Base-by-base conservation (phyloP, 805 yeast genomes). In the Wickerhamomyces tratensis region DNA sequence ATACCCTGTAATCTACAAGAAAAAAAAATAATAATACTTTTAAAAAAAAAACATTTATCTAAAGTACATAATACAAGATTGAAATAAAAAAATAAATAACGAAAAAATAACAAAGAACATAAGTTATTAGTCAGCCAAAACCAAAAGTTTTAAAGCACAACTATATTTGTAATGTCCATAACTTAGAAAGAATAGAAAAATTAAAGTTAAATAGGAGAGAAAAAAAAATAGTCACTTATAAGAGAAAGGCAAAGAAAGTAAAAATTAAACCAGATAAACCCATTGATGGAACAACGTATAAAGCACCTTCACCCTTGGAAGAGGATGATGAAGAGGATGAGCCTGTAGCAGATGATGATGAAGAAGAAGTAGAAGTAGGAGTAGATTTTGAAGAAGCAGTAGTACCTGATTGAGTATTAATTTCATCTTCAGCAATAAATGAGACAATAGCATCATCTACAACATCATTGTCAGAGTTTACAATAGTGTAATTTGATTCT, bases 401-500 rank as follows among this genome's bases (percentile, higher is more conserved):
- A 40, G 33, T 8, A 20, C 44, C 45, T 14, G 61, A 46, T 39
- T 67, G 53, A 8, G 61, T 40, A 33, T 74, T 70, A 43, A 68
- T 49, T 33, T 60, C 55, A 48, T 71, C 62, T 1, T 57, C 57
- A 8, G 61, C 50, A 30, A 52, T 53, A 43, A 70, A 65, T 3
- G 60, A 48, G n/a, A 71, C 66, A 8, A 65, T 59, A 5, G 73
- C 64, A 43, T 54, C 52, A 8, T 58, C 42, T 33, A 69, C 49
- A 26, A 46, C 57, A 12, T 55, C 49, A 37, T 65, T 71, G 29
- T 61, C 51, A 13, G 58, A 47, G 44, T 71, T 67, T 36, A 47
- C 52, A 33, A 74, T 61, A 4, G 68, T 57, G 49, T 66, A 71
- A 40, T 65, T 67, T 5, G 72, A 61, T 10, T 59, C 47, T 43